These are phyloP conservation scores for Flaveria sonorensis DNA, from an alignment of 129 eudicot genomes.

Conservation along the genomic window DNA sequence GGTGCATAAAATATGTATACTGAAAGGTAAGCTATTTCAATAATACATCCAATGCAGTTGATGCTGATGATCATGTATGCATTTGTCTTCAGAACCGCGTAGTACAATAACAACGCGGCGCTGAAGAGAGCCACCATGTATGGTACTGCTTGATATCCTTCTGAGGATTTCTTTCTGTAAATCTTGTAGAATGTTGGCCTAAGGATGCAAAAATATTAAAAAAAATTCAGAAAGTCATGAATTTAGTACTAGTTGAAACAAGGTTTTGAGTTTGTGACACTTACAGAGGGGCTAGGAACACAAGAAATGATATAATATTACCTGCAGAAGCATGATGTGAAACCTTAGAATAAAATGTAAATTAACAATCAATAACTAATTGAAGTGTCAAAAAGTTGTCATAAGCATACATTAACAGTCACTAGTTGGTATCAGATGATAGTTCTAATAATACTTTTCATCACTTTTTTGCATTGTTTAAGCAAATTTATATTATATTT, in stretches of 20 bases:
- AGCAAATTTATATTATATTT: no score
- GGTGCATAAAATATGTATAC: constrained; percentile 53
- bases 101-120: constrained; percentile 52
- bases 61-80: constrained; percentile 56
- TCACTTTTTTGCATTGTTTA: no score
- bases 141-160: constrained; percentile 58
- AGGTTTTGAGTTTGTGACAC: constrained; percentile 17
- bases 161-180: constrained; percentile 50
- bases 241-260: background rate
- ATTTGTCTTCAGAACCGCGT: constrained; percentile 53
- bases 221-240: no score
- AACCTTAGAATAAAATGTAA: background rate
- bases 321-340: constrained; percentile 33
- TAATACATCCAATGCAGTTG: constrained; percentile 52
- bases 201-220: background rate
- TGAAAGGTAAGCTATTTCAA: constrained; percentile 44
- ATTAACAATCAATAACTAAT: background rate
- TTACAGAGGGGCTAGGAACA: constrained; percentile 58
- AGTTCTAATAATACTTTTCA: no score
- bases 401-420: no score
- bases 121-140: constrained; percentile 56
- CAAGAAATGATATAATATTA: constrained; percentile 53
- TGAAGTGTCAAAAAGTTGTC: no score
- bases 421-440: no score
- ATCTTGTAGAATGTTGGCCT: constrained; percentile 62